Conservation (phyloP, 2,329 filamentous ascomycete genomes). For the Helminthosporium solani region DNA sequence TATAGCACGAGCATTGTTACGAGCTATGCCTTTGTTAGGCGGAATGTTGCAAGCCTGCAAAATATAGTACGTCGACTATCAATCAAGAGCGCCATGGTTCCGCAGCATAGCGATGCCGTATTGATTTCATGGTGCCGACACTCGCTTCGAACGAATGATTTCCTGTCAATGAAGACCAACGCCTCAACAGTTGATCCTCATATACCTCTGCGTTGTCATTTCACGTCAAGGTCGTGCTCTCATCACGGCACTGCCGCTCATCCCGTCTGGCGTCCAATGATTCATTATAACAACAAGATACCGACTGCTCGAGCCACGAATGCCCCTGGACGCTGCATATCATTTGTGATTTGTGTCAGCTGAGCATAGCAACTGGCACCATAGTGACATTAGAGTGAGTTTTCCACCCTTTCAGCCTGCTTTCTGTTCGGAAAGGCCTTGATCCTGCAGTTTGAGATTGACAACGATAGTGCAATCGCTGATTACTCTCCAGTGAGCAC, state of each 20-base stretch:
- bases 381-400: slow-evolving; percentile 22
- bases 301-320: neutral
- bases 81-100: slow-evolving; percentile 37
- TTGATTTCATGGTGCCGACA: slow-evolving; percentile 26
- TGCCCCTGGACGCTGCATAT: slow-evolving; percentile 34
- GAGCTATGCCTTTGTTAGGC: slow-evolving; percentile 20
- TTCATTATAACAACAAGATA: slow-evolving; percentile 7
- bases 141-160: slow-evolving; percentile 14
- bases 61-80: slow-evolving; percentile 22
- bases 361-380: slow-evolving; percentile 29
- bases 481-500: slow-evolving; percentile 3
- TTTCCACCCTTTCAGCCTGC: slow-evolving; percentile 21
- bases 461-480: slow-evolving; percentile 10
- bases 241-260: slow-evolving; percentile 16
- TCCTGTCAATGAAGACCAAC: slow-evolving; percentile 10
- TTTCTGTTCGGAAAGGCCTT: slow-evolving; percentile 13
- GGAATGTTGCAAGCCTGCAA: slow-evolving; percentile 22
- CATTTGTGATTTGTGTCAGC: slow-evolving; percentile 37
- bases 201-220: slow-evolving; percentile 4
- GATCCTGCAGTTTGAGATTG: slow-evolving; percentile 13
- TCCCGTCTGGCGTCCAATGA: slow-evolving; percentile 21
- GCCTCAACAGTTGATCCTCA: slow-evolving; percentile 3
- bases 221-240: slow-evolving; percentile 15
- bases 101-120: slow-evolving; percentile 34
- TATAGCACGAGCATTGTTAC: slow-evolving; percentile 36